Conservation (phyloP, 441 rosid species). For the Adansonia madagascariensis region DNA sequence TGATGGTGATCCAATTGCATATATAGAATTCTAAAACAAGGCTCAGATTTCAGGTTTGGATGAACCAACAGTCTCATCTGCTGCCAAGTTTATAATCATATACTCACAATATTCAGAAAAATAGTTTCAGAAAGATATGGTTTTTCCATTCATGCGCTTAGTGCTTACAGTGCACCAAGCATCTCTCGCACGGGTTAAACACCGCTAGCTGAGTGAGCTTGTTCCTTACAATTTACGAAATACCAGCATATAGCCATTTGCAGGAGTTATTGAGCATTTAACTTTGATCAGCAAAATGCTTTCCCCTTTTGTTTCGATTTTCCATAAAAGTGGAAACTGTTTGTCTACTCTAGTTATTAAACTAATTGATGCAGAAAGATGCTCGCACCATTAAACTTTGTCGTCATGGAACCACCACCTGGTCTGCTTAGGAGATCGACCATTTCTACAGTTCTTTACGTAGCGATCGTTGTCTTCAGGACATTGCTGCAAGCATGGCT, state of each 20-base stretch:
- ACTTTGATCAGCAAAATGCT: constrained; percentile 36
- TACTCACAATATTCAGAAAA: background rate
- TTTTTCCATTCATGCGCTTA: constrained; percentile 17
- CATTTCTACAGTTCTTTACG: constrained; percentile 93
- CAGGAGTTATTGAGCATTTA: constrained; percentile 45
- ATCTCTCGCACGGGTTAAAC: constrained; percentile 23
- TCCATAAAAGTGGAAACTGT: constrained; percentile 37
- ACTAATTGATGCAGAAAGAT: constrained; percentile 34
- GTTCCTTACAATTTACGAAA: constrained; percentile 42
- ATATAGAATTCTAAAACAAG: background rate
- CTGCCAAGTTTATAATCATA: constrained; percentile 20
- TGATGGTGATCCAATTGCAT: background rate
- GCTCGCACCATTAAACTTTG: constrained; percentile 63
- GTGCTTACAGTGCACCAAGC: constrained; percentile 27
- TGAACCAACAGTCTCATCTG: background rate
- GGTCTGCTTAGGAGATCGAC: constrained; percentile 98
- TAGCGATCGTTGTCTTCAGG: constrained; percentile 98
- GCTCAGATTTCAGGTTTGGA: background rate
- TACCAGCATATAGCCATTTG: constrained; percentile 48
- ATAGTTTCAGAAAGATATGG: constrained; percentile 18
- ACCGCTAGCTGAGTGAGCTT: constrained; percentile 27
- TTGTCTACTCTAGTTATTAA: constrained; percentile 41
- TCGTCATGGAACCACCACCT: constrained; percentile 99
- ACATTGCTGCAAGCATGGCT: constrained; percentile 74
- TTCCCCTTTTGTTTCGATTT: constrained; percentile 32